phyloP scores from a whole-genome alignment of 768 basidiomycete genomes.

The Auriculariales sp. region DNA sequence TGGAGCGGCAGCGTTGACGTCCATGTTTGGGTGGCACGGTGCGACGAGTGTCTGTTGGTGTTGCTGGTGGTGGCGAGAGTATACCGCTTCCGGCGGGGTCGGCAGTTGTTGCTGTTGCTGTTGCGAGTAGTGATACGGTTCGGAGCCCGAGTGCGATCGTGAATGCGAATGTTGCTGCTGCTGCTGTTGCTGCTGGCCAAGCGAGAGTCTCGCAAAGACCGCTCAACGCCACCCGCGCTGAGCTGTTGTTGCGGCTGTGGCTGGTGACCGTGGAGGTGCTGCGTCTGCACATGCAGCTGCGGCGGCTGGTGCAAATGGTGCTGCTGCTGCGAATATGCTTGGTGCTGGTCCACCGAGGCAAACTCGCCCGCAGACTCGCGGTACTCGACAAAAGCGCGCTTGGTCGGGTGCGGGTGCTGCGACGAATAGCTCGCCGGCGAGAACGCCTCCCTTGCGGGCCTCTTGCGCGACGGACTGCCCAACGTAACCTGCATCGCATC shows the following conservation, averaged over 20 bases:
- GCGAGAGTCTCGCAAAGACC: neutral
- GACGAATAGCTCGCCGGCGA: constrained; percentile 44
- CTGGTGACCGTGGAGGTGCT: neutral
- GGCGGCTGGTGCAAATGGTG: constrained; percentile 4
- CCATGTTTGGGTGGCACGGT: neutral
- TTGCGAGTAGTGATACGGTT: too few species aligned
- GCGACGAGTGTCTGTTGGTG: neutral
- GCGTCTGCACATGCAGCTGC: neutral
- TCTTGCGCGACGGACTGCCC: too few species aligned
- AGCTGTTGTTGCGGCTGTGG: neutral
- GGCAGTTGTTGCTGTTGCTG: neutral
- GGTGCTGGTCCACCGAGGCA: constrained; percentile 29
- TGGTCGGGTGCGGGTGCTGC: constrained; percentile 33
- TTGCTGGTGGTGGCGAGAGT: neutral
- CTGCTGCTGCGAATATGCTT: constrained; percentile 8
- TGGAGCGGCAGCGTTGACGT: too few species aligned
- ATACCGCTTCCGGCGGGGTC: neutral
- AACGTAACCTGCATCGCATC: too few species aligned
- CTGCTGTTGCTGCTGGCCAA: neutral
- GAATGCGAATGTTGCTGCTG: too few species aligned
- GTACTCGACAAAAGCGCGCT: constrained; percentile 22
- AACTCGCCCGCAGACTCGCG: constrained; percentile 17
- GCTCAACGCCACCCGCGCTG: neutral
- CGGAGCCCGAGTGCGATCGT: too few species aligned
- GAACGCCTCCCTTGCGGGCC: constrained; percentile 64